Evolutionary conservation across 805 yeast species (phyloP).

Genomic region (Candida quercuum): DNA sequence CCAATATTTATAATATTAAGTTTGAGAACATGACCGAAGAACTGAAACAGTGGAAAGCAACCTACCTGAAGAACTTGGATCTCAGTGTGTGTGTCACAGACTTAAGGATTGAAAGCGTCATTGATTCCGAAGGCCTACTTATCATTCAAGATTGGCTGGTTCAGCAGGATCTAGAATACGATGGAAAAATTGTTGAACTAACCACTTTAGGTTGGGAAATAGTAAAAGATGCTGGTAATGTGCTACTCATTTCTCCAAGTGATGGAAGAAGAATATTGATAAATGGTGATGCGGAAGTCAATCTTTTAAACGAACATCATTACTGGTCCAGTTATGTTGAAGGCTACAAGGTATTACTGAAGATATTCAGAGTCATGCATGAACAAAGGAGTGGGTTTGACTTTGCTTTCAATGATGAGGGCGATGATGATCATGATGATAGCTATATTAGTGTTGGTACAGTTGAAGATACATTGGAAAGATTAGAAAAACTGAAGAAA

Average conservation of each 20-base stretch:
- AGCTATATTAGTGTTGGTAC: conserved; percentile 1
- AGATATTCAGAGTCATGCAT: neutral
- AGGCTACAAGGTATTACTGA: conserved; percentile 17
- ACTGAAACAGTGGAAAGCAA: conserved; percentile 3
- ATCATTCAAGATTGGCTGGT: conserved; percentile 7
- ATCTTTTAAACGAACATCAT: conserved; percentile 30
- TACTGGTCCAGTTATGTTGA: conserved; percentile 31
- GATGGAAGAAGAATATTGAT: conserved; percentile 32
- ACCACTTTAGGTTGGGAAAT: conserved; percentile 34
- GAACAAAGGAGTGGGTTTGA: conserved; percentile 1
- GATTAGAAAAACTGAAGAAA: conserved; percentile 11
- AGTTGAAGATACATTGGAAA: conserved; percentile 5
- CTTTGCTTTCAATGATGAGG: neutral
- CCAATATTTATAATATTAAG: conserved; percentile 12
- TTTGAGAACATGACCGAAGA: conserved; percentile 8
- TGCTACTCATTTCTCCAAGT: conserved; percentile 26
- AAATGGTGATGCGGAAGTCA: conserved; percentile 16
- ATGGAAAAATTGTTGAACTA: conserved; percentile 12
- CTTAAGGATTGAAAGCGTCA: conserved; percentile 3
- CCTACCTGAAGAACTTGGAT: conserved; percentile 7
- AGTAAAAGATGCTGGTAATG: conserved; percentile 22
- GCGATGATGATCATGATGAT: neutral
- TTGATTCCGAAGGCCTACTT: conserved; percentile 2
- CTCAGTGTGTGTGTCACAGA: neutral
- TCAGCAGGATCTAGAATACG: conserved; percentile 7